Base-by-base conservation (phyloP, 2,329 filamentous ascomycete genomes). In the Penicillium sp. region DNA sequence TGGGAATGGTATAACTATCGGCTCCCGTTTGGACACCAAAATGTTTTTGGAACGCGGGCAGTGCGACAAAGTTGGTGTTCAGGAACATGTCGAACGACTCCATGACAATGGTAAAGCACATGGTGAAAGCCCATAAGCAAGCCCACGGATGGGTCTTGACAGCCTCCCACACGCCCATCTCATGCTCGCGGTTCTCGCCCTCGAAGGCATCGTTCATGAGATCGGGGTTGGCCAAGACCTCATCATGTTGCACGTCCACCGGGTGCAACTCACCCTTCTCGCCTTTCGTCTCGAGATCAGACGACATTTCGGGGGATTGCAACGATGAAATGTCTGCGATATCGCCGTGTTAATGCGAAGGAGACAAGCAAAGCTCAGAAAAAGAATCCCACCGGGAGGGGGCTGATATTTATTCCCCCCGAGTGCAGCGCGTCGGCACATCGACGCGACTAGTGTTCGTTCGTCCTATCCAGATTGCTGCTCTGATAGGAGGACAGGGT, bases 31-130 rank as follows among this genome's bases (percentile, higher is more conserved):
- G 6, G 4, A 72, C 54, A 11, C 72, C 72, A 25, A 67, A 75
- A 3, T 43, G 33, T 2, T 54, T 20, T 18, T 64, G 56, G 40
- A 75, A 75, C 1, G 56, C 56, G 4, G 41, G 31, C 1, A 71
- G 62, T 3, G 71, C 72, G 43, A 75, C 64, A 30, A 74, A 74
- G 50, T 71, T 72, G 18, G 67, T 67, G 23, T 69, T 72, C 13
- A 75, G 54, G 52, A 74, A 74, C 59, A 75, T 70, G 44, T 71
- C 68, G 59, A 72, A 75, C 0, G 71, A 69, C 46, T 75, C 72
- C 72, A 75, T 75, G 41, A 74, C 72, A 54, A 75, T 75, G 4
- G 72, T 74, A 52, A 70, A 75, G 32, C 68, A 75, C 69, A 74
- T 74, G 50, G 63, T 58, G 33, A 74, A 73, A 0, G 70, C 71